These are phyloP conservation scores for Komagataea norvegica DNA, from an alignment of 1,139 yeast genomes.

Conservation along the genomic window DNA sequence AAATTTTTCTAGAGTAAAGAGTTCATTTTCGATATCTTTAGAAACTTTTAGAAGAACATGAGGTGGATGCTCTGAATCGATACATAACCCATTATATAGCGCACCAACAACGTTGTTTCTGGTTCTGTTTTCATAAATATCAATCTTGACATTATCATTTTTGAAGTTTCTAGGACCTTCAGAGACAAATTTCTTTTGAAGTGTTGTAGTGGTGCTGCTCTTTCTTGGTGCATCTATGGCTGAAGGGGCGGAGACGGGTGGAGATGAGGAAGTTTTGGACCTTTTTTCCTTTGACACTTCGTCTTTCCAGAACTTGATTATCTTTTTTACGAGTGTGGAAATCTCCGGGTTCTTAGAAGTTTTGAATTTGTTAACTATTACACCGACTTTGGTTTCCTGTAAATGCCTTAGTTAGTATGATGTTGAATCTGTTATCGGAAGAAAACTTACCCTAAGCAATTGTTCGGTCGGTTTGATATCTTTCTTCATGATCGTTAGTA, in stretches of 20 bases:
- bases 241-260: constrained; percentile 14
- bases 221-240: constrained; percentile 3
- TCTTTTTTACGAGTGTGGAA: constrained; percentile 66
- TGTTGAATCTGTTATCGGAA: neutral
- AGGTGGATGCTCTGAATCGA: constrained; percentile 61
- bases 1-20: constrained; percentile 55
- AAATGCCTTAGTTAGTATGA: constrained; percentile 5
- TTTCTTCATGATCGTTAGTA: constrained; percentile 60
- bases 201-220: constrained; percentile 23
- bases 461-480: constrained; percentile 84
- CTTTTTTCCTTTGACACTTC: constrained; percentile 75
- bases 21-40: constrained; percentile 68
- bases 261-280: constrained; percentile 22
- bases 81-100: constrained; percentile 82
- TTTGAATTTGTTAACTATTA: constrained; percentile 86
- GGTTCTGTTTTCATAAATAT: constrained; percentile 65
- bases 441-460: constrained; percentile 54
- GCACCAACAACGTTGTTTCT: constrained; percentile 84
- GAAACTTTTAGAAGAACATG: constrained; percentile 57
- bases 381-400: constrained; percentile 90
- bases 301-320: constrained; percentile 88
- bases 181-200: constrained; percentile 34
- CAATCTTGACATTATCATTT: constrained; percentile 73
- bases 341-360: constrained; percentile 64
- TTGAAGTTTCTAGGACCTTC: constrained; percentile 67